These are phyloP conservation scores for Fusarium fracticaudum DNA, from an alignment of 2,329 filamentous ascomycete species.

Conservation along the genomic window DNA sequence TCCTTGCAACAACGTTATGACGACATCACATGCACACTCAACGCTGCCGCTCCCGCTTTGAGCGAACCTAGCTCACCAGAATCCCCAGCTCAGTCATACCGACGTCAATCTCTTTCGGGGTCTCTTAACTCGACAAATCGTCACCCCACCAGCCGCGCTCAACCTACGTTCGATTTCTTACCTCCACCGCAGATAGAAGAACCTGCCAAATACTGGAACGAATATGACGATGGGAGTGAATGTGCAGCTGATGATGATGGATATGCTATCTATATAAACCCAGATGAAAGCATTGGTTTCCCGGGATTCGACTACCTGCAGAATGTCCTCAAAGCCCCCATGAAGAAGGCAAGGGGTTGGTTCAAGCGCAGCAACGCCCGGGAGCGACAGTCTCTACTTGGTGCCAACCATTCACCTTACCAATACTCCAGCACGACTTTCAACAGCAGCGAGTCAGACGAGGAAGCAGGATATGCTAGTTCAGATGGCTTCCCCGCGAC, in stretches of 20 bases:
- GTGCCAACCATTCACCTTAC: conserved; percentile 34
- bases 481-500: conserved; percentile 59
- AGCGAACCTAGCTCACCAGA: conserved; percentile 54
- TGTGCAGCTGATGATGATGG: conserved; percentile 62
- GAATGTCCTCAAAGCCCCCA: conserved; percentile 58
- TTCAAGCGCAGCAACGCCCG: conserved; percentile 48
- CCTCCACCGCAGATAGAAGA: conserved; percentile 44
- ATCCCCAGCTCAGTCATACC: conserved; percentile 31
- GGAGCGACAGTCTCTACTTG: conserved; percentile 46
- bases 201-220: conserved; percentile 77
- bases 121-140: conserved; percentile 7
- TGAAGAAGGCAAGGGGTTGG: conserved; percentile 63
- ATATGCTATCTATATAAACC: conserved; percentile 80
- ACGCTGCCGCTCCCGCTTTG: conserved; percentile 54
- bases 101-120: conserved; percentile 12
- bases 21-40: conserved; percentile 59
- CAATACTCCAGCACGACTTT: conserved; percentile 46
- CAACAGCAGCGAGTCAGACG: conserved; percentile 52
- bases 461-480: conserved; percentile 62
- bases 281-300: conserved; percentile 68
- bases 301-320: conserved; percentile 71
- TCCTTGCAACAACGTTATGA: conserved; percentile 61
- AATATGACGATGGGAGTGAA: conserved; percentile 85
- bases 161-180: conserved; percentile 45
- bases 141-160: conserved; percentile 38